A percentile compares a stretch with the other conserved stretches of the same genome.
phyloP scores from a whole-genome alignment of 2,329 filamentous ascomycete genomes.

The Penicillium sp. region DNA sequence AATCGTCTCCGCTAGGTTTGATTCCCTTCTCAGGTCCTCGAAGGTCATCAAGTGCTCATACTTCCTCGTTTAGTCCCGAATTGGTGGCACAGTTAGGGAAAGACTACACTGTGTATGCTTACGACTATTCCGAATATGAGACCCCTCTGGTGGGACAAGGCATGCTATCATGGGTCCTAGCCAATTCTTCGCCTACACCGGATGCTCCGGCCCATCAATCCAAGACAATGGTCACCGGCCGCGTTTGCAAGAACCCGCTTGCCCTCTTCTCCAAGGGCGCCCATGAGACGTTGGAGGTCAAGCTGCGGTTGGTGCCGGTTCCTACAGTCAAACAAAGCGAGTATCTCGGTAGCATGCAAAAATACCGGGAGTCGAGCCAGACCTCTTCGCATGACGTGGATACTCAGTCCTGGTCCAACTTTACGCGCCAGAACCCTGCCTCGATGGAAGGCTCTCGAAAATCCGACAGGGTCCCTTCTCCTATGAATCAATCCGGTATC shows the following conservation, averaged over 20 bases:
- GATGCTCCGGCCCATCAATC: conserved; percentile 54
- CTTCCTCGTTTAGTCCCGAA: conserved; percentile 62
- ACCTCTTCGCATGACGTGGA: conserved; percentile 58
- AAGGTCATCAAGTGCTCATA: not conserved
- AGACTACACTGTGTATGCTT: conserved; percentile 95
- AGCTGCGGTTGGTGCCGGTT: conserved; percentile 75
- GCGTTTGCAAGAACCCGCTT: conserved; percentile 78
- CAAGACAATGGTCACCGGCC: conserved; percentile 70
- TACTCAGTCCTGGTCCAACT: conserved; percentile 69
- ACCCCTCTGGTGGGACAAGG: conserved; percentile 91
- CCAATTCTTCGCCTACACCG: conserved; percentile 52
- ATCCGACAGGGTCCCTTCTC: conserved; percentile 27
- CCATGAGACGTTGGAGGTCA: conserved; percentile 88
- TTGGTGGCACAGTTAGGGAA: conserved; percentile 64
- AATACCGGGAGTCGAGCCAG: conserved; percentile 54
- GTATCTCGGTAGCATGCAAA: conserved; percentile 56
- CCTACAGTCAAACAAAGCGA: conserved; percentile 58
- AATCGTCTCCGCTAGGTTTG: conserved; percentile 59
- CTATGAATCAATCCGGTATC: conserved; percentile 40
- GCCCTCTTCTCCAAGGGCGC: conserved; percentile 73
- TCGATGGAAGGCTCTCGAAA: conserved; percentile 27
- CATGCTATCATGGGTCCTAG: conserved; percentile 79
- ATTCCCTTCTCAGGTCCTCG: conserved; percentile 5
- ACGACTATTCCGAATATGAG: conserved; percentile 93
- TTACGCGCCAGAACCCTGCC: conserved; percentile 64